Base-by-base conservation (phyloP, 108 stramenopile genomes). In the Craspedostauros australis region DNA sequence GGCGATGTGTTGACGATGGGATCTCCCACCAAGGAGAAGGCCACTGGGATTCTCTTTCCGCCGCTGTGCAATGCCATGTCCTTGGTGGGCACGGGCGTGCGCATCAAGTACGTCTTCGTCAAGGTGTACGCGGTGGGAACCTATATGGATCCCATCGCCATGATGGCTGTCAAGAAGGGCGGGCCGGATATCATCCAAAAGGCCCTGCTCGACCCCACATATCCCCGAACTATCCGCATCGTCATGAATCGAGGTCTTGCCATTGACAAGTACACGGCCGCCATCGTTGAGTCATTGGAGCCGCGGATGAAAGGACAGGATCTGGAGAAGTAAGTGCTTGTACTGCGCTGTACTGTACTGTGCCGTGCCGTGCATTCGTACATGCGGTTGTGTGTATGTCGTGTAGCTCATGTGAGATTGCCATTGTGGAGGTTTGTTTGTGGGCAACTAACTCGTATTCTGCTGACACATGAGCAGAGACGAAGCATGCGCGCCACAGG, bases 41-140 rank as follows among this genome's bases (percentile, higher is more conserved):
- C 71, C 4, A 93, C 91, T 3, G 86, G 84, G 1, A 93, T 93
- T 60, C 36, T 79, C 16, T 93, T 93, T 58, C 86, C 91, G 18
- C 48, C 45, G 9, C 56, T 88, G 34, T 83, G 82, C 60, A 88
- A 88, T 67, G 91, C 82, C 20, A 68, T 82, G 63, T 54, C 50
- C 4, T 62, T 86, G 34, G 80, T 57, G n/a, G 91, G 91, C 1
- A 71, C 68, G 41, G 91, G 91, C 2, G 91, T 93, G 39, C 76
- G 91, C 18, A 57, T 93, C 49, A 93, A 93, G 66, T 93, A 76
- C 49, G 82, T 82, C 30, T 86, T 93, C 68, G 84, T 93, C 37
- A 93, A 93, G 62, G 88, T 92, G 2, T 93, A 93, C 55, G 91
- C 86, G 19, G 91, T 88, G 4, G 91, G 86, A 28, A 81, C 86